A percentile compares a stretch with the other conserved stretches of the same genome.
These are phyloP conservation scores for Handroanthus guayacan DNA, from an alignment of 257 asterid species.

Conservation along the genomic window DNA sequence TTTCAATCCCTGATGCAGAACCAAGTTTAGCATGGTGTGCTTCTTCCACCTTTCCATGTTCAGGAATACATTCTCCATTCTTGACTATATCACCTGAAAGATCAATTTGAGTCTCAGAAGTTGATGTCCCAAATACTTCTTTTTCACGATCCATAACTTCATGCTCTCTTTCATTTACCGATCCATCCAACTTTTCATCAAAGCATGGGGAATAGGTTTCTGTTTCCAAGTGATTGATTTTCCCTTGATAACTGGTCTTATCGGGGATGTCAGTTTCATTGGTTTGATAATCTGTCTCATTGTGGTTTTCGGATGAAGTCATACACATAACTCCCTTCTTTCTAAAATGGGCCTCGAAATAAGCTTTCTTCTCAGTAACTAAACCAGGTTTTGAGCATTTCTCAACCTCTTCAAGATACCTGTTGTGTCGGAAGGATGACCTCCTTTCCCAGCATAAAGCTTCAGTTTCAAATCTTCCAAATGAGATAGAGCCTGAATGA, in stretches of 20 bases:
- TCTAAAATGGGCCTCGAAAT: constrained; percentile 83
- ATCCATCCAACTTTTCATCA: constrained; percentile 40
- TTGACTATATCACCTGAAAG: constrained; percentile 15
- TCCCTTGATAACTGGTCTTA: constrained; percentile 42
- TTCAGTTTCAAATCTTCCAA: constrained; percentile 82
- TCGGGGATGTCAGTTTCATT: constrained; percentile 50
- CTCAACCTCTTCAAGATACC: constrained; percentile 90
- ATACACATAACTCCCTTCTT: constrained; percentile 57
- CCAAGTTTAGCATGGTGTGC: constrained; percentile 28
- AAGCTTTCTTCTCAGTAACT: constrained; percentile 83
- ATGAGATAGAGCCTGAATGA: constrained; percentile 83
- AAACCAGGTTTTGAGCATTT: constrained; percentile 86
- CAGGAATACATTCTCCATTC: constrained; percentile 28
- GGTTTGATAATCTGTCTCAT: constrained; percentile 43
- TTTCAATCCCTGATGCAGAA: constrained; percentile 33
- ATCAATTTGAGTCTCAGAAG: constrained; percentile 37
- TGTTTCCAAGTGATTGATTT: constrained; percentile 25
- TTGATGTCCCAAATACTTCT: constrained; percentile 28
- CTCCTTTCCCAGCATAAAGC: constrained; percentile 87
- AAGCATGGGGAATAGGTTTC: constrained; percentile 37
- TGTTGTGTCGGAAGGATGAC: constrained; percentile 83
- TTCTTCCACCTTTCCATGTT: constrained; percentile 37
- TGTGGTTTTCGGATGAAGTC: constrained; percentile 48
- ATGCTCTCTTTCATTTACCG: constrained; percentile 33
- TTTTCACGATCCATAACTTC: constrained; percentile 25